Evolutionary conservation across 2,329 filamentous ascomycete species (phyloP), one percentile per base, ranked within the genome.

Genomic region (Chaetothyriales sp.): DNA sequence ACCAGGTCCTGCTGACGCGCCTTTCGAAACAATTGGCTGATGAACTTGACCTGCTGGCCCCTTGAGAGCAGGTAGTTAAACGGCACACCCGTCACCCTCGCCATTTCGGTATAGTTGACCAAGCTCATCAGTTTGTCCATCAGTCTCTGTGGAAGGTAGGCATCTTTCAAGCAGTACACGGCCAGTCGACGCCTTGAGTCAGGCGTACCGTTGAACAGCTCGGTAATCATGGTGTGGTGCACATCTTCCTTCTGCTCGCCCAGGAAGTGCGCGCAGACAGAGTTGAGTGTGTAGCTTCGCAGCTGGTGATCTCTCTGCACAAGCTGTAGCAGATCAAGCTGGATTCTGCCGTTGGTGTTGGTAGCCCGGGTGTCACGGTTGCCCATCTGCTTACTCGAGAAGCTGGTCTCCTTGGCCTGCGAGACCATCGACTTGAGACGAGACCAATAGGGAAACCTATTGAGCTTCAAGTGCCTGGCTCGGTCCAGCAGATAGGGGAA

Each of bases 51-150:
- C 68, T 98, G 93, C 66, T 98, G 92, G 44, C 92, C 92, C 63
- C 89, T 81, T 20, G 92, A 81, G 1, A 98, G 76, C 44, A 98
- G 76, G 63, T 84, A 94, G 64, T 95, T 96, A 73, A 98, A 98
- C 0, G 92, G 92, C 3, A 98, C 90, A 60, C 92, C 92, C 22
- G 93, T 98, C 68, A 98, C 92, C 79, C 92, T 92, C 52, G 92
- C 90, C 92, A 98, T 98, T 70, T 98, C 92, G 0, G 92, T 96
- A 63, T 96, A 96, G 65, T 98, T 98, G 68, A 95, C 85, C n/a
- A 98, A 74, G 68, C 92, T 96, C 64, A 94, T 96, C 22, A 98
- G 74, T 67, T 98, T 98, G 64, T 98, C 92, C 81, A 98, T 89
- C 48, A 98, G 69, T 53, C 93, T 74, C 63, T 96, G 89, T 1